These are phyloP conservation scores for Eimeria zaria DNA, from an alignment of 169 alveolate species.

Conservation along the genomic window DNA sequence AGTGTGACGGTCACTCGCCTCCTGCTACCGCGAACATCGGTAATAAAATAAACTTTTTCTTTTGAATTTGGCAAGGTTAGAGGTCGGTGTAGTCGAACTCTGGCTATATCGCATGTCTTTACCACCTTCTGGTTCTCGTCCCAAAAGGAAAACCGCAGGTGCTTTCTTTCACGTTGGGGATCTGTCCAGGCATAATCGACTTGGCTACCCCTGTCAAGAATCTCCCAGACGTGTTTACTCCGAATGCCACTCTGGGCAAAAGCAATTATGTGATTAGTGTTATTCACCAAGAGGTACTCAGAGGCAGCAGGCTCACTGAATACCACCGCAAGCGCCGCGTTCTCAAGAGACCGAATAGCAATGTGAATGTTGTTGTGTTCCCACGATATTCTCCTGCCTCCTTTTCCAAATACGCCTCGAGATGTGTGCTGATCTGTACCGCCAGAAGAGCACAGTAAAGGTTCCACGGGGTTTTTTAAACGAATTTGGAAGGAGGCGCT, in stretches of 20 bases:
- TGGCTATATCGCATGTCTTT: conserved; percentile 74
- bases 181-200: conserved; percentile 82
- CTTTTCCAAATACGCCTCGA: background rate
- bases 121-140: conserved; percentile 63
- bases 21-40: conserved; percentile 77
- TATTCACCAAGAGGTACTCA: conserved; percentile 69
- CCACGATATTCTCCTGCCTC: conserved; percentile 36
- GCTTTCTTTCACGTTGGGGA: conserved; percentile 68
- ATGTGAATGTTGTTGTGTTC: conserved; percentile 70
- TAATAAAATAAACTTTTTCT: conserved; percentile 45
- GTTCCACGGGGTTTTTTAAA: conserved; percentile 6
- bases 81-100: conserved; percentile 70
- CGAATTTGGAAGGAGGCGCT: conserved; percentile 64
- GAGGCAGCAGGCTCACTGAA: conserved; percentile 37
- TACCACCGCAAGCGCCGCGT: conserved; percentile 67
- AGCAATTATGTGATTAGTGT: conserved; percentile 53
- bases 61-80: conserved; percentile 51
- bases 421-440: background rate
- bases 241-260: conserved; percentile 78
- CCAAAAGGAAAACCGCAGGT: conserved; percentile 70
- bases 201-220: conserved; percentile 68
- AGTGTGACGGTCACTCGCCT: conserved; percentile 55
- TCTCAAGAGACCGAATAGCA: conserved; percentile 59
- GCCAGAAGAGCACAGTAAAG: background rate
- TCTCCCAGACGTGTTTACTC: conserved; percentile 44